These are phyloP conservation scores for Brassica nigra DNA, from an alignment of 345 rosid genomes.

Conservation along the genomic window DNA sequence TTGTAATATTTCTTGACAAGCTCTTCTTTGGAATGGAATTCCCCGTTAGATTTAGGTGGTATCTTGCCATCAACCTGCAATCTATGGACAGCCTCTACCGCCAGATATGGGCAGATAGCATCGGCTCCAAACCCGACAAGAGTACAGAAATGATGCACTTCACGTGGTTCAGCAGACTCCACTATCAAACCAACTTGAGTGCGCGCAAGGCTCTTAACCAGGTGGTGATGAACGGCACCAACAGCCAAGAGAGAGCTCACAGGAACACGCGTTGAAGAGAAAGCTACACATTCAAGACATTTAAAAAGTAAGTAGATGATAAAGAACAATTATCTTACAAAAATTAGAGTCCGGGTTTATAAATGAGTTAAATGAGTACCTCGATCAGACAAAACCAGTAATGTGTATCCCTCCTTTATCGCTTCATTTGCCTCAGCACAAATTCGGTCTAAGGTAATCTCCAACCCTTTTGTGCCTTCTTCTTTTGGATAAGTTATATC, in stretches of 20 bases:
- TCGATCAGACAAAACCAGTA: conserved; percentile 94
- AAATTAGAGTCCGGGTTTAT: background rate
- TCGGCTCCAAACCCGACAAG: conserved; percentile 97
- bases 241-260: conserved; percentile 98
- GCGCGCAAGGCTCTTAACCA: conserved; percentile 86
- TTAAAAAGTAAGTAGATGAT: background rate
- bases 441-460: conserved; percentile 83
- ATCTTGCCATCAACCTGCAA: conserved; percentile 94
- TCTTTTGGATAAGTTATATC: conserved; percentile 86
- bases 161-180: conserved; percentile 99
- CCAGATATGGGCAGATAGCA: conserved; percentile 95
- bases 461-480: conserved; percentile 85
- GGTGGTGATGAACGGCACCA: conserved; percentile 97
- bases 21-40: conserved; percentile 82
- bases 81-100: conserved; percentile 83
- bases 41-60: conserved; percentile 83
- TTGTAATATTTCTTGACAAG: conserved; percentile 88
- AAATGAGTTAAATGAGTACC: conserved; percentile 46
- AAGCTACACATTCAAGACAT: conserved; percentile 48
- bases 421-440: conserved; percentile 89
- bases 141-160: conserved; percentile 99
- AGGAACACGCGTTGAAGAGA: conserved; percentile 78
- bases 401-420: conserved; percentile 78
- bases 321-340: background rate
- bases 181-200: conserved; percentile 87